Evolutionary conservation across 2,329 filamentous ascomycete genomes (phyloP), one percentile per base, ranked within the genome.

Genomic region (Allantophomopsis lycopodina): DNA sequence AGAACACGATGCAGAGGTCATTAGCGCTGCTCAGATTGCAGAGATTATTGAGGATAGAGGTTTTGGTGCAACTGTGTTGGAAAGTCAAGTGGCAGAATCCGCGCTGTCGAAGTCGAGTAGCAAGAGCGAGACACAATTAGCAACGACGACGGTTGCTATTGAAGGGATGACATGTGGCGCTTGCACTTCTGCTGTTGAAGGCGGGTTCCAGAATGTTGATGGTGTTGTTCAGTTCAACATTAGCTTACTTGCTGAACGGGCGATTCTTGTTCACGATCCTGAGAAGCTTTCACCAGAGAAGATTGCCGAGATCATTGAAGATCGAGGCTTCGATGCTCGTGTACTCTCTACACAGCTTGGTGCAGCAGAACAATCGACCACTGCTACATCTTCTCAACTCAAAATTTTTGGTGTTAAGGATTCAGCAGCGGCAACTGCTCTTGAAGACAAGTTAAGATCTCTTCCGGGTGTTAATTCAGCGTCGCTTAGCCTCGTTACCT

Each of bases 141-240:
- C 79, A 41, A 84, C 76, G 1, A 95, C 88, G 0, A 96, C 88
- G 0, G 71, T 98, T 14, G 78, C 83, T 4, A 84, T 98, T 40
- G 85, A 91, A 49, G 91, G 91, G 38, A 98, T 98, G 91, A 98
- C 91, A 1, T 96, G 91, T 55, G 89, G 89, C 16, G 86, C 91
- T 33, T 98, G 91, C 60, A 96, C 91, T 1, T 89, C 89, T 1
- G 87, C 89, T 5, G 78, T 96, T 2, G 84, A 95, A 53, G 71
- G 75, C 38, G 86, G 83, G 3, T 91, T 98, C 60, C 74, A 76
- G 48, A 74, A 72, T 46, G 61, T 89, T 2, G 76, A 83, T 8
- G 91, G 91, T 16, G 60, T 96, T 13, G 55, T 86, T 41, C 84
- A 87, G 48, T 94, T 96, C 66, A 94, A 94, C 55, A 93, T 98